Evolutionary conservation across 2,329 filamentous ascomycete genomes (phyloP).

Genomic region (Talaromyces islandicus): DNA sequence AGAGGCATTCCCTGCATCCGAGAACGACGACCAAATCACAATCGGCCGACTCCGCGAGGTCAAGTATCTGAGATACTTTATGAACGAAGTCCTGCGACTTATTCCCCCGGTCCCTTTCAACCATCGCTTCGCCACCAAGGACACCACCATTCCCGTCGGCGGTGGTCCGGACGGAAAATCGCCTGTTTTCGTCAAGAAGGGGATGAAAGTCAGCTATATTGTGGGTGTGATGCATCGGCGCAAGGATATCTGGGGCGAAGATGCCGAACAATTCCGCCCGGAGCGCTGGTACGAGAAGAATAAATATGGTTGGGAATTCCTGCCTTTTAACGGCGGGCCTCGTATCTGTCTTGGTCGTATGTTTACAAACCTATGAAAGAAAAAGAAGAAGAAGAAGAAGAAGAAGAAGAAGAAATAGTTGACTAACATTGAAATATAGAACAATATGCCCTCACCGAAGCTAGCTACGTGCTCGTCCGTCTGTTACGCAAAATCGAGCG

Average conservation of each 20-base stretch:
- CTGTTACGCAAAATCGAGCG: constrained; percentile 47
- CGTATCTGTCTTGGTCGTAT: constrained; percentile 19
- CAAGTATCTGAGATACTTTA: constrained; percentile 31
- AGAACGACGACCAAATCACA: background rate
- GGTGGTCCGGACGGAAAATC: constrained; percentile 28
- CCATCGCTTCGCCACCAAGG: constrained; percentile 38
- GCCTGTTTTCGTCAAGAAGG: constrained; percentile 61
- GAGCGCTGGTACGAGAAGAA: constrained; percentile 41
- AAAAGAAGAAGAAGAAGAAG: background rate
- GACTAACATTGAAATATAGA: constrained; percentile 4
- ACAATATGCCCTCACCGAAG: constrained; percentile 18
- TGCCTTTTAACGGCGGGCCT: constrained; percentile 21
- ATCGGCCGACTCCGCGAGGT: constrained; percentile 31
- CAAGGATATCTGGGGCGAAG: constrained; percentile 41
- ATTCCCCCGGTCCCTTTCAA: constrained; percentile 49
- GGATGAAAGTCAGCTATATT: constrained; percentile 60
- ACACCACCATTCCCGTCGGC: constrained; percentile 8
- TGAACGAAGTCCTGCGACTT: constrained; percentile 35
- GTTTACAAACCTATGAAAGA: background rate
- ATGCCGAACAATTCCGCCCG: constrained; percentile 42
- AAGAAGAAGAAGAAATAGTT: background rate
- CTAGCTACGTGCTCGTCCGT: constrained; percentile 17
- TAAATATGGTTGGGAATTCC: constrained; percentile 42
- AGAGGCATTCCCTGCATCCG: constrained; percentile 24
- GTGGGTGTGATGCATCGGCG: constrained; percentile 69